phyloP scores from a whole-genome alignment of 768 basidiomycete genomes.

The Russula sp. region DNA sequence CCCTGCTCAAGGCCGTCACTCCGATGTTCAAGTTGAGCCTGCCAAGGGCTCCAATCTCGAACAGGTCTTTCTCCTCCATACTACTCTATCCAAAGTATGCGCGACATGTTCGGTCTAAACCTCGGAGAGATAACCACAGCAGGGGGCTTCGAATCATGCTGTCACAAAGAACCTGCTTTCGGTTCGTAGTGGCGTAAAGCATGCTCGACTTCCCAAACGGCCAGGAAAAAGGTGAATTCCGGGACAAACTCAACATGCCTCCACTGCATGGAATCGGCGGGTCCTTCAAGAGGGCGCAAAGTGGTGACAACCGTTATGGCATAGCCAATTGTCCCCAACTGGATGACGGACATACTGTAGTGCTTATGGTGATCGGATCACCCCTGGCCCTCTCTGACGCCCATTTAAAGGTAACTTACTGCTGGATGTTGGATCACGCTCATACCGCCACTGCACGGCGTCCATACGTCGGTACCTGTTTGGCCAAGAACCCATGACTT shows the following conservation, averaged over 20 bases:
- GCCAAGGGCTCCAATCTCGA: not conserved
- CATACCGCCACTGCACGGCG: conserved; percentile 7
- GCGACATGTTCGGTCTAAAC: not conserved
- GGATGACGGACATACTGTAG: not conserved
- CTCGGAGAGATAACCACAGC: not conserved
- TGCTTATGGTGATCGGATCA: not conserved
- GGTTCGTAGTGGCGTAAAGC: not conserved
- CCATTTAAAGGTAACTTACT: not conserved
- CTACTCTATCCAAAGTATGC: conserved; percentile 26
- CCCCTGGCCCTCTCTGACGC: not conserved
- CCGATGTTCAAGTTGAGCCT: not conserved
- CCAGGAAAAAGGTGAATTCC: not conserved
- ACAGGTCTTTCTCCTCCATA: not conserved
- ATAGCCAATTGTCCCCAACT: not conserved
- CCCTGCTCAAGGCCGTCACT: conserved; percentile 29
- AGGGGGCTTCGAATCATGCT: not conserved
- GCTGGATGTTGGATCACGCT: not conserved
- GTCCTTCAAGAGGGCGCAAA: not conserved
- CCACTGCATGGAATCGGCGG: conserved; percentile 7
- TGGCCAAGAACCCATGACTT: not conserved
- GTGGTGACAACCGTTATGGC: not conserved
- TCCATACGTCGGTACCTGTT: not conserved
- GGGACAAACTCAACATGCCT: not conserved
- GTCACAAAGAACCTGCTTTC: not conserved
- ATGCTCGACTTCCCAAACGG: not conserved